phyloP scores from a whole-genome alignment of 352 stramenopile genomes.

The Elongisporangium undulatum region DNA sequence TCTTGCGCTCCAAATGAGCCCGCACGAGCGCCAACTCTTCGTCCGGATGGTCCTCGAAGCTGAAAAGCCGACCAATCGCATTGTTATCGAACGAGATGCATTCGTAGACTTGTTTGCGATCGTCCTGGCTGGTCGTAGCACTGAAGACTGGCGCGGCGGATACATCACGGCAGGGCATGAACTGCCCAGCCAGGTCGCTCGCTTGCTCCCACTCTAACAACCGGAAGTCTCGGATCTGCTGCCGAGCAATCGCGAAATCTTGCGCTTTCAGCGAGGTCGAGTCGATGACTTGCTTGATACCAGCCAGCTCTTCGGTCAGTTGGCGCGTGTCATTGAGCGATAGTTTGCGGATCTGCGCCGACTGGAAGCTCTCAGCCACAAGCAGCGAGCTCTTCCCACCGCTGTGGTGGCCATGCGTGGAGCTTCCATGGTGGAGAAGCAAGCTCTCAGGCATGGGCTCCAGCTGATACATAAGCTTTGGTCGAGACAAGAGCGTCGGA shows the following conservation, averaged over 20 bases:
- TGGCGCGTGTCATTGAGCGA: slow-evolving; percentile 16
- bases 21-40: slow-evolving; percentile 41
- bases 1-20: slow-evolving; percentile 42
- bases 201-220: slow-evolving; percentile 49
- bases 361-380: slow-evolving; percentile 36
- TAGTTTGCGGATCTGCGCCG: slow-evolving; percentile 29
- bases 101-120: slow-evolving; percentile 48
- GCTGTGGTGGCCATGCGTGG: not conserved
- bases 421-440: slow-evolving; percentile 16
- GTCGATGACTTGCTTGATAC: slow-evolving; percentile 27
- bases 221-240: slow-evolving; percentile 27
- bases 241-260: slow-evolving; percentile 26
- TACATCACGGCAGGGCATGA: slow-evolving; percentile 7
- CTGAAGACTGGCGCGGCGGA: not conserved
- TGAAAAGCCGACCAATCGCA: slow-evolving; percentile 50
- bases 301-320: slow-evolving; percentile 30
- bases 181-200: slow-evolving; percentile 40
- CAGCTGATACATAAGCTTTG: slow-evolving; percentile 39
- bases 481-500: slow-evolving; percentile 2
- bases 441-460: slow-evolving; percentile 31
- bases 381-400: not conserved
- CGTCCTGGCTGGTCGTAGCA: slow-evolving; percentile 12
- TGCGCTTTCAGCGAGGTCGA: slow-evolving; percentile 18
- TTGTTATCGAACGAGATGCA: slow-evolving; percentile 55
- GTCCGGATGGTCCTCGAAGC: slow-evolving; percentile 44